Percentiles rank a stretch among this genome's conserved stretches.
These are phyloP conservation scores for Phaeotremella fagi DNA, from an alignment of 768 basidiomycete genomes.

Conservation along the genomic window DNA sequence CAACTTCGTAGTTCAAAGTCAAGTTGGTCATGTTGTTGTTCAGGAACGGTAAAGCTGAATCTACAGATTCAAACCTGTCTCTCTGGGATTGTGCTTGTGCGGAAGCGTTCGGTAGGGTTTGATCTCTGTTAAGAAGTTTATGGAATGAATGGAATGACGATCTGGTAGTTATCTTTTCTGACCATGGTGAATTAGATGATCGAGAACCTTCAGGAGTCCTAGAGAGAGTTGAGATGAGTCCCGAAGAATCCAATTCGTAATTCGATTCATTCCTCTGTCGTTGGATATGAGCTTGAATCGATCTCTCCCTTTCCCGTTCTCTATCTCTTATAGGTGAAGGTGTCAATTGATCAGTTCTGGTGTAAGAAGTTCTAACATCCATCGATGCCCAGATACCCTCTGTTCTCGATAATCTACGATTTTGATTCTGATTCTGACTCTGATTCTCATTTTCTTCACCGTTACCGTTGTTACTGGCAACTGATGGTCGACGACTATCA, in stretches of 20 bases:
- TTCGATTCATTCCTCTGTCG: too few species aligned
- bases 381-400: too few species aligned
- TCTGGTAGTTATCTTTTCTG: slow-evolving; percentile 4
- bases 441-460: too few species aligned
- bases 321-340: too few species aligned
- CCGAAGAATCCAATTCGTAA: too few species aligned
- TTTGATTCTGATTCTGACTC: too few species aligned
- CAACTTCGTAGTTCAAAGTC: neutral
- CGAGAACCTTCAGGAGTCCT: neutral
- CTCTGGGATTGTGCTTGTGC: neutral
- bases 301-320: neutral
- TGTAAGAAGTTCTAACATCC: too few species aligned
- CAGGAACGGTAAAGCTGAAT: slow-evolving; percentile 18
- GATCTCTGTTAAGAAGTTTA: slow-evolving; percentile 2
- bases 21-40: neutral
- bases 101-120: neutral
- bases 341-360: too few species aligned
- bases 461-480: too few species aligned
- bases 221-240: slow-evolving; percentile 2
- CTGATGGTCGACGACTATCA: neutral
- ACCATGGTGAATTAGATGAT: slow-evolving; percentile 1
- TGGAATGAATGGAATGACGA: slow-evolving; percentile 3
- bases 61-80: slow-evolving; percentile 27
- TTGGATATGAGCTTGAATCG: neutral
- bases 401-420: too few species aligned